A percentile compares a stretch with the other conserved stretches of the same genome.
Evolutionary conservation across 2,329 filamentous ascomycete species (phyloP).

Genomic region (Fulvia fulva): DNA sequence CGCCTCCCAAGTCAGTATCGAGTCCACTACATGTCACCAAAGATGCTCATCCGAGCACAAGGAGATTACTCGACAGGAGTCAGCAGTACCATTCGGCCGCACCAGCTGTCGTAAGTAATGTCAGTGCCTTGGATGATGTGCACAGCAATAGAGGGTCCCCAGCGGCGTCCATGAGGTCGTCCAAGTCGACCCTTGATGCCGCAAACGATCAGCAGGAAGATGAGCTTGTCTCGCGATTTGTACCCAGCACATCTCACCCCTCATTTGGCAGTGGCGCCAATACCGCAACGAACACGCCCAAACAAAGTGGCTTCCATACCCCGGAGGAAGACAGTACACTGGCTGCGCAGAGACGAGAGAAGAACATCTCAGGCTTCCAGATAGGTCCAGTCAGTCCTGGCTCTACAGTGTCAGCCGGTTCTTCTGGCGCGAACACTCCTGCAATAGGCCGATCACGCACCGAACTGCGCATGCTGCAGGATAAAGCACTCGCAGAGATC

Average conservation of each 20-base stretch:
- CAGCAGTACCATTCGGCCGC: constrained; percentile 20
- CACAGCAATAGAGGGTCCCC: constrained; percentile 30
- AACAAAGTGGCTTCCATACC: constrained; percentile 27
- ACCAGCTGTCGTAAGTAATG: constrained; percentile 31
- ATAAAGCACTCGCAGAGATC: constrained; percentile 33
- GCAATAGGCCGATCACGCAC: constrained; percentile 30
- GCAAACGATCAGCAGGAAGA: constrained; percentile 19
- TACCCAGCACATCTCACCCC: constrained; percentile 30
- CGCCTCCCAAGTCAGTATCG: constrained; percentile 10
- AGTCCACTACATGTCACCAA: constrained; percentile 23
- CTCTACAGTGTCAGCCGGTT: constrained; percentile 25
- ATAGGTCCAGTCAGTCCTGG: constrained; percentile 28
- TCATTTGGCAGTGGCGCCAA: constrained; percentile 27
- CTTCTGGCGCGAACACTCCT: constrained; percentile 30
- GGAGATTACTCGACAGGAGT: constrained; percentile 23
- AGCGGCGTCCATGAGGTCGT: constrained; percentile 26
- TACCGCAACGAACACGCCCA: constrained; percentile 29
- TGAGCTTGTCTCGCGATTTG: constrained; percentile 33
- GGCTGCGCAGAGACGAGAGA: constrained; percentile 8
- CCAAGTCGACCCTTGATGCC: constrained; percentile 22
- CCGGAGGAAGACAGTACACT: constrained; percentile 26
- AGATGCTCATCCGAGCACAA: constrained; percentile 27
- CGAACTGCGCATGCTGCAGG: constrained; percentile 31
- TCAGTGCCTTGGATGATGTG: constrained; percentile 29
- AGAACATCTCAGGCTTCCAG: constrained; percentile 11